Conservation (phyloP, 495 filamentous ascomycete genomes). For the Annulohypoxylon maeteangense region DNA sequence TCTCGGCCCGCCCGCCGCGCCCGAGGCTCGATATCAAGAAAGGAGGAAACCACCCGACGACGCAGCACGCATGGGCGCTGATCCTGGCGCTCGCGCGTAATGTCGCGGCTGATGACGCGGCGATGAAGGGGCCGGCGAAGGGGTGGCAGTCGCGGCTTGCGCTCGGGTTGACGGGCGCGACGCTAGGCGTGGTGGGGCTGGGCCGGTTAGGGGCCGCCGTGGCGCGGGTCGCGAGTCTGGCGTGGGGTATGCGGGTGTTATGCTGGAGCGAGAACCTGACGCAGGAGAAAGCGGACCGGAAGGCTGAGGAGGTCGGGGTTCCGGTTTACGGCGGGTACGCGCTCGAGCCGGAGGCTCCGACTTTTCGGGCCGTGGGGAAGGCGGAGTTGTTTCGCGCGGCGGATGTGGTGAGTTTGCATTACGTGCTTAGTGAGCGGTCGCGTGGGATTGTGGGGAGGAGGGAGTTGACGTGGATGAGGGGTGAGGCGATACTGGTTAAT, state of each 20-base stretch:
- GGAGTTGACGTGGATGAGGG: conserved; percentile 70
- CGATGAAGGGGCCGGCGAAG: conserved; percentile 57
- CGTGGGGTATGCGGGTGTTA: conserved; percentile 72
- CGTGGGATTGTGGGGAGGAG: conserved; percentile 63
- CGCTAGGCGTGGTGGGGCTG: conserved; percentile 68
- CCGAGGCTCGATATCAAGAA: conserved; percentile 39
- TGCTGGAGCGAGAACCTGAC: conserved; percentile 75
- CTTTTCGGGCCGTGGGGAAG: conserved; percentile 63
- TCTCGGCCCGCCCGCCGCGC: conserved; percentile 14
- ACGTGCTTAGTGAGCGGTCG: conserved; percentile 69
- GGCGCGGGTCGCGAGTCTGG: conserved; percentile 67
- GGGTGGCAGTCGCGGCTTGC: conserved; percentile 69
- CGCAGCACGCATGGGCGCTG: conserved; percentile 73
- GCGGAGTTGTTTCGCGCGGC: conserved; percentile 66
- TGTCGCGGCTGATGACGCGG: conserved; percentile 67
- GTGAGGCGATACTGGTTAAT: conserved; percentile 69
- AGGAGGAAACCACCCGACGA: conserved; percentile 63
- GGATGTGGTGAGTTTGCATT: conserved; percentile 75
- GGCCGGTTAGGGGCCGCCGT: conserved; percentile 69
- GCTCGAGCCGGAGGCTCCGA: conserved; percentile 40
- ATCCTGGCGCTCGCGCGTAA: conserved; percentile 68
- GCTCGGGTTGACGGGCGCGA: conserved; percentile 66
- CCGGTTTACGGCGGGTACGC: conserved; percentile 54
- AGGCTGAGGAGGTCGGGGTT: conserved; percentile 63
- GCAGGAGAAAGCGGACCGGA: conserved; percentile 69